A percentile compares a stretch with the other conserved stretches of the same genome.
These are phyloP conservation scores for Marchantia paleacea DNA, from an alignment of 225 moss, liverwort and hornwort genomes.

Conservation along the genomic window DNA sequence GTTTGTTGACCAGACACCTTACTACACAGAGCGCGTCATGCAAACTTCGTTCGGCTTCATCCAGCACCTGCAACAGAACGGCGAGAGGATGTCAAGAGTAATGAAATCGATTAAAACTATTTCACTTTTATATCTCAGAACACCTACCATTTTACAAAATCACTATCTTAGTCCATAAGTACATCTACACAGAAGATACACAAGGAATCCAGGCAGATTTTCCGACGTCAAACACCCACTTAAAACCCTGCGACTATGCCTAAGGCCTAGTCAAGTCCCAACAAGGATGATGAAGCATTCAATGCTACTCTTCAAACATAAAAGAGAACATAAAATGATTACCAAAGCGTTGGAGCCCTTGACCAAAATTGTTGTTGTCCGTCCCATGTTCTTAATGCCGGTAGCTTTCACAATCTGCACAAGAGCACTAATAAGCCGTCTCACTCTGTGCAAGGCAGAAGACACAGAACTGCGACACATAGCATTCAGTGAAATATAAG, in stretches of 20 bases:
- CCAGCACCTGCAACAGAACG: constrained; percentile 52
- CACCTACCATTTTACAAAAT: no score
- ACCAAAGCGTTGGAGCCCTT: constrained; percentile 93
- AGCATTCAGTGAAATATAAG: neutral
- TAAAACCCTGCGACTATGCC: neutral
- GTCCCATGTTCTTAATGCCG: constrained; percentile 93
- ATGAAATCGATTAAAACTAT: no score
- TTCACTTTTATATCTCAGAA: no score
- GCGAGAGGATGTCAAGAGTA: no score
- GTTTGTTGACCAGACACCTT: constrained; percentile 72
- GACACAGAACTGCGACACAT: neutral
- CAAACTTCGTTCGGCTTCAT: constrained; percentile 86
- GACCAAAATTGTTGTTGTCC: constrained; percentile 77
- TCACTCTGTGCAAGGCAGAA: neutral
- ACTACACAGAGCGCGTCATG: constrained; percentile 89
- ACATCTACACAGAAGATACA: no score
- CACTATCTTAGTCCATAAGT: no score
- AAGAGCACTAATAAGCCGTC: neutral
- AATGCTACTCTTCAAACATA: neutral
- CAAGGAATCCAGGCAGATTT: neutral
- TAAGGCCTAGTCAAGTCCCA: neutral
- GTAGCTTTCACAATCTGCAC: constrained; percentile 78
- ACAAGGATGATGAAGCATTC: neutral
- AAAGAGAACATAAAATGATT: neutral
- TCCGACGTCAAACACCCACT: no score